Base-by-base conservation (phyloP, 1,284 basidiomycete species). In the Trametes polyzona region DNA sequence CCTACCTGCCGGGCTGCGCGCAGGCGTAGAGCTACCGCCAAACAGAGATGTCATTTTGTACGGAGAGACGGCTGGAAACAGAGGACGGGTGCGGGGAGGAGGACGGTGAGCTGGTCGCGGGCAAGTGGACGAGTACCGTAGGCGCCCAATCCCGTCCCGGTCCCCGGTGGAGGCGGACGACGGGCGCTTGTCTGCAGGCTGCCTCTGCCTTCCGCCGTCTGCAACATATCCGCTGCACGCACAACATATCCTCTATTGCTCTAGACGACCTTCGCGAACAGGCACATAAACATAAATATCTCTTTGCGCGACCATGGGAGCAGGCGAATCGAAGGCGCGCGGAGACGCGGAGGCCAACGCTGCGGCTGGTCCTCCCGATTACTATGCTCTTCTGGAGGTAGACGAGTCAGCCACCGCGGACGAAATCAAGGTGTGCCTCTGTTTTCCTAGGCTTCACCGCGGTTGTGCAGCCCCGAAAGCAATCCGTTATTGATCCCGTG, bases 351-450 rank as follows among this genome's bases (percentile, higher is more conserved):
- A 66, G 10, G 70, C 70, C 0, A 67, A 72, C 2, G 61, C 58
- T 12, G 61, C 67, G 1, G 57, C 70, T 1, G 71, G 72, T 12
- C 67, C 74, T 27, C 71, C 76, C 10, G 88, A 95, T 70, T 96
- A 95, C 72, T 96, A 96, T 69, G 77, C 88, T 54, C 79, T 96
- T 10, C 78, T 96, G 2, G 85, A 87, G 52, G 83, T 96, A 0
- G 84, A 86, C 40, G 92, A 95, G 67, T 83, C 86, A 55, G 93
- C 93, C 3, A 88, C 88, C 0, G 71, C 78, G n/a, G 93, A 95
- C 40, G 93, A 96, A 67, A 96, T 96, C 75, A 95, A 89, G 80
- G 94, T 87, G 52, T 3, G 33, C 43, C 41, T 29, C 23, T 21
- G 26, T 36, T 12, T 47, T 57, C 10, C n/a, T n/a, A n/a, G n/a